Conservation (phyloP, 2,329 filamentous ascomycete genomes). For the Helminthosporium solani region DNA sequence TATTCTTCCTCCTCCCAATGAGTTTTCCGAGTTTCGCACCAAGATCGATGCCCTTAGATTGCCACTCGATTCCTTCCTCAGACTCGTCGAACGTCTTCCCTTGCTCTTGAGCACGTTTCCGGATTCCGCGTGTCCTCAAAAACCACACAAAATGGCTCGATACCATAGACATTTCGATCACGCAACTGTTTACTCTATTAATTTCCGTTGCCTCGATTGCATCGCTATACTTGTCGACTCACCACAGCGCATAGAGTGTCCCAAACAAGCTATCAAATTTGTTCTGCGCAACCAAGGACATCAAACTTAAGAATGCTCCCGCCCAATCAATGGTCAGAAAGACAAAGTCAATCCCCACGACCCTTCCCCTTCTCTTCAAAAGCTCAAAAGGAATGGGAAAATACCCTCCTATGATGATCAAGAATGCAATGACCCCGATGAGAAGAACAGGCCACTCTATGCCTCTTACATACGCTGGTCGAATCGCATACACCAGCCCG, state of each 20-base stretch:
- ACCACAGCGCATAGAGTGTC: slow-evolving; percentile 57
- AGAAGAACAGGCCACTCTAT: slow-evolving; percentile 53
- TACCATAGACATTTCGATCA: slow-evolving; percentile 60
- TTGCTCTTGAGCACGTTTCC: slow-evolving; percentile 46
- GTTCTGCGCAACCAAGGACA: slow-evolving; percentile 59
- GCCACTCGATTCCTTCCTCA: slow-evolving; percentile 45
- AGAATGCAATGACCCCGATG: slow-evolving; percentile 57
- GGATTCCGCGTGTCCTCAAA: slow-evolving; percentile 52
- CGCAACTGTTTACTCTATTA: slow-evolving; percentile 22
- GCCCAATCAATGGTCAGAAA: slow-evolving; percentile 60
- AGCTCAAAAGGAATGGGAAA: slow-evolving; percentile 61
- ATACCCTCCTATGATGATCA: slow-evolving; percentile 56
- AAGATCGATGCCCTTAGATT: slow-evolving; percentile 23
- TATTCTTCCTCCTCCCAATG: slow-evolving; percentile 2
- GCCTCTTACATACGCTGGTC: slow-evolving; percentile 54
- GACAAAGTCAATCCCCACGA: slow-evolving; percentile 58
- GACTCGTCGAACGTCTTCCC: slow-evolving; percentile 49
- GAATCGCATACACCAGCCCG: slow-evolving; percentile 56
- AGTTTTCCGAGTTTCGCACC: slow-evolving; percentile 11
- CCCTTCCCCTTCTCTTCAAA: slow-evolving; percentile 59
- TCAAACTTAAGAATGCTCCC: slow-evolving; percentile 62
- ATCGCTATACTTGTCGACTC: neutral
- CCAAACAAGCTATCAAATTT: slow-evolving; percentile 61
- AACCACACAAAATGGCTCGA: slow-evolving; percentile 58
- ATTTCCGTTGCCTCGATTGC: no score